Percentiles rank a stretch among this genome's conserved stretches.
Evolutionary conservation across 257 asterid genomes (phyloP).

Genomic region (Knoxia roxburghii): DNA sequence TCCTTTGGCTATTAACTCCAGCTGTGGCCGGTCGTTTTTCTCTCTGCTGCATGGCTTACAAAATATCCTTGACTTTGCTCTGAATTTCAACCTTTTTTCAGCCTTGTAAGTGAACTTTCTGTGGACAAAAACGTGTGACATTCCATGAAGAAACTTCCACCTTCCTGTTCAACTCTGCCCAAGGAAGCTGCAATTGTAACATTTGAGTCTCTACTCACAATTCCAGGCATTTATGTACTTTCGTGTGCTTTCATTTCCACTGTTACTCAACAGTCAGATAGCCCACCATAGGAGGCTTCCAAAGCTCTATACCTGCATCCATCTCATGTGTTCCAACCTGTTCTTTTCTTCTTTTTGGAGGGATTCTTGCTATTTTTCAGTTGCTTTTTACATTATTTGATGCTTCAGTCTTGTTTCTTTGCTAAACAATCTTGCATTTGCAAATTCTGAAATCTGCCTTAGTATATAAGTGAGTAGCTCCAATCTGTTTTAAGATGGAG

Average conservation of each 20-base stretch:
- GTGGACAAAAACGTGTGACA: not conserved
- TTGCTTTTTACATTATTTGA: not conserved
- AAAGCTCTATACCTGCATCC: not conserved
- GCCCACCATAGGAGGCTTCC: not conserved
- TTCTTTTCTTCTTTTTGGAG: not conserved
- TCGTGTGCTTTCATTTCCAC: not conserved
- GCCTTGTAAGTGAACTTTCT: not conserved
- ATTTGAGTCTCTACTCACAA: not conserved
- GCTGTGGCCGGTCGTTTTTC: not conserved
- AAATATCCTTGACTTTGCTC: not conserved
- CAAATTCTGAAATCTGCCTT: not conserved
- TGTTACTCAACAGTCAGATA: not conserved
- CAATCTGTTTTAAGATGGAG: not conserved
- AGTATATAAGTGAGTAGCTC: not conserved
- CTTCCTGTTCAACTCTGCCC: not conserved
- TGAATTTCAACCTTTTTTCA: not conserved
- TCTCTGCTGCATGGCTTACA: not conserved
- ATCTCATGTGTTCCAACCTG: not conserved
- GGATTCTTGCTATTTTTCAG: not conserved
- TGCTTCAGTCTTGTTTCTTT: not conserved
- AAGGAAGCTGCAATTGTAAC: not conserved
- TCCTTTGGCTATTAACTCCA: not conserved
- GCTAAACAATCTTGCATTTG: not conserved
- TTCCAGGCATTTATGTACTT: not conserved
- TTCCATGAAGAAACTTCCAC: not conserved